These are phyloP conservation scores for Lotmaria passim DNA, from an alignment of 208 protist species.

Conservation along the genomic window DNA sequence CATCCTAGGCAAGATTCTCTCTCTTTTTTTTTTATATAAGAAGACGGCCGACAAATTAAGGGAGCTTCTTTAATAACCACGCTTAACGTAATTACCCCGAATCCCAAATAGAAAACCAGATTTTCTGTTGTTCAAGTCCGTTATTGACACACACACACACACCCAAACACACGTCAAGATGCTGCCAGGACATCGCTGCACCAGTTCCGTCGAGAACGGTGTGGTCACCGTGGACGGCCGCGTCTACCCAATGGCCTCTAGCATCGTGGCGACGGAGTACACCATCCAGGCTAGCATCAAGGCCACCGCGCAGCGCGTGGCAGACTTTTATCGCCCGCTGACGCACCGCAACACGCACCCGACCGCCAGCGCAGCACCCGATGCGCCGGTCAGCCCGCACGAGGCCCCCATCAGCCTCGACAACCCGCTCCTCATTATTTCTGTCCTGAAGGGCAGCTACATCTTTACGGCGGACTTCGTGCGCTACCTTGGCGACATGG, in stretches of 20 bases:
- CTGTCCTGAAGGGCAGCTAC: slow-evolving; percentile 92
- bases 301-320: slow-evolving; percentile 58
- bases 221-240: slow-evolving; percentile 71
- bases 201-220: slow-evolving; percentile 44
- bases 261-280: slow-evolving; percentile 74
- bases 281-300: slow-evolving; percentile 66
- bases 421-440: slow-evolving; percentile 87
- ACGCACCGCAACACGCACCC: slow-evolving; percentile 52
- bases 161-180: slow-evolving; percentile 11
- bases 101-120: too few species aligned
- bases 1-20: too few species aligned
- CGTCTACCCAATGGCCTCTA: slow-evolving; percentile 81
- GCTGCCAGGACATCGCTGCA: slow-evolving; percentile 31
- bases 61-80: too few species aligned
- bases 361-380: slow-evolving; percentile 1
- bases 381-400: not conserved
- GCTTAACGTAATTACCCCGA: too few species aligned
- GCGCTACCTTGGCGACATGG: slow-evolving; percentile 75
- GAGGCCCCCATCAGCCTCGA: slow-evolving; percentile 69
- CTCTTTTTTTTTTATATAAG: too few species aligned
- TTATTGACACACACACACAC: slow-evolving; percentile 1
- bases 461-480: slow-evolving; percentile 91
- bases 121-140: too few species aligned
- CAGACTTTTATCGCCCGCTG: slow-evolving; percentile 65
- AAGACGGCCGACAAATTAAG: too few species aligned